Base-by-base conservation (phyloP, 225 moss, liverwort and hornwort species). In the Pseudisothecium myosuroides region DNA sequence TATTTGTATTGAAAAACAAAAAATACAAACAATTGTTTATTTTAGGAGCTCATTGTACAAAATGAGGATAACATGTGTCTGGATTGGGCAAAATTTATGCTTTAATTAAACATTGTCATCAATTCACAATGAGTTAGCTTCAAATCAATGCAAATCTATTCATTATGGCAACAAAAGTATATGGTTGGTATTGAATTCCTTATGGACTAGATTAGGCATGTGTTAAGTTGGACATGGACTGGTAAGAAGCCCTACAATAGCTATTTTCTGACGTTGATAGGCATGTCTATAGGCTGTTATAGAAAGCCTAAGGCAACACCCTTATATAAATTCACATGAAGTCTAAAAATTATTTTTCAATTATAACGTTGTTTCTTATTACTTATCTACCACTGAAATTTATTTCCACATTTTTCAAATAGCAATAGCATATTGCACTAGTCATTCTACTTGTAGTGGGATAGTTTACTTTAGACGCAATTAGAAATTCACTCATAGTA, bases 41-140 rank as follows among this genome's bases (percentile, higher is more conserved):
- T 71, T 7, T 71, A 41, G 14, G 5, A 26, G 41, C 27, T 26
- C 9, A 71, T 15, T 41, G 41, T 5, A 71, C 13, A 27, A 41
- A 41, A 41, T 43, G 27, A 27, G 9, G 5, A 41, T 23, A 41
- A 4, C 14, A 24, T 71, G 22, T 14, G 2, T 41, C 0, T 20
- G 3, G 21, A 67, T 11, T 37, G 37, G 4, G 0, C 5, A 37
- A 2, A 37, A 20, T 4, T 6, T 67, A 13, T 4, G 1, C 13
- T 68, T 68, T n/a, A 39, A 23, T 39, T 39, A 68, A 4, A 11
- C 13, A 23, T 7, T n/a, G 6, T 68, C 68, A n/a, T 68, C 23
- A 23, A 23, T 23, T 39, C 13, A n/a, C 7, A 23, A 13, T n/a
- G 37, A 10, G 2, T 68, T 68, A 11, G 11, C 22, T n/a, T n/a